Conservation (phyloP, 2,329 filamentous ascomycete genomes). For the Aspergillus thermomutatus region DNA sequence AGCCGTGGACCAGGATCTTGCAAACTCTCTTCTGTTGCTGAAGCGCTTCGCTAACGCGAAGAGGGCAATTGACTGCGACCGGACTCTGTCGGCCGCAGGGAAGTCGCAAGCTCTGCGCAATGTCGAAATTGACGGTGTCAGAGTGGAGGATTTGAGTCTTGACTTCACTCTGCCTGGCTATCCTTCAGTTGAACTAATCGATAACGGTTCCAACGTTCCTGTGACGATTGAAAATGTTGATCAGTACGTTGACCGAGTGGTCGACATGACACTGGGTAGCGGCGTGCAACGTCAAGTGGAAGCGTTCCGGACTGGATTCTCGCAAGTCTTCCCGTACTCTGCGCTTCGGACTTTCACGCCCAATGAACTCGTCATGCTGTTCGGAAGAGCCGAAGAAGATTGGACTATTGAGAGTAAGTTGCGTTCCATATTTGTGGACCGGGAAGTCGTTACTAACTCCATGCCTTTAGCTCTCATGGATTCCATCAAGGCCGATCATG, state of each 20-base stretch:
- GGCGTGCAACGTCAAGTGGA: slow-evolving; percentile 87
- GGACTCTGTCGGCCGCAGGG: slow-evolving; percentile 60
- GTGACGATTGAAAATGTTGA: slow-evolving; percentile 93
- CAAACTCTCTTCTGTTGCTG: slow-evolving; percentile 78
- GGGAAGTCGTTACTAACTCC: slow-evolving; percentile 23
- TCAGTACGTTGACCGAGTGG: slow-evolving; percentile 79
- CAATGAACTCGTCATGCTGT: slow-evolving; percentile 89
- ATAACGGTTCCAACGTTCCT: slow-evolving; percentile 67
- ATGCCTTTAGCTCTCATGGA: slow-evolving; percentile 74
- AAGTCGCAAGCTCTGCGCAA: slow-evolving; percentile 68
- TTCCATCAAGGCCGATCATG: slow-evolving; percentile 97
- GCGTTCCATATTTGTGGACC: not conserved
- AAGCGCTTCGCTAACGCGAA: slow-evolving; percentile 84
- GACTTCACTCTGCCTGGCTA: slow-evolving; percentile 96
- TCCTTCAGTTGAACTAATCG: slow-evolving; percentile 75
- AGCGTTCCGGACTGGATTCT: slow-evolving; percentile 87
- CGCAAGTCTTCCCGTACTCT: slow-evolving; percentile 92
- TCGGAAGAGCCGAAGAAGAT: slow-evolving; percentile 89
- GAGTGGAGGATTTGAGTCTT: slow-evolving; percentile 80
- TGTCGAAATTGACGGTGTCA: slow-evolving; percentile 71
- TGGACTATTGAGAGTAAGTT: slow-evolving; percentile 94
- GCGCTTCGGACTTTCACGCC: slow-evolving; percentile 92
- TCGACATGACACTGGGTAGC: slow-evolving; percentile 85
- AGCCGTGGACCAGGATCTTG: slow-evolving; percentile 80
- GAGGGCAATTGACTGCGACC: slow-evolving; percentile 74